Percentiles rank a stretch among this genome's conserved stretches.
Conservation (phyloP, 805 yeast genomes). For the Yarrowia divulgata region DNA sequence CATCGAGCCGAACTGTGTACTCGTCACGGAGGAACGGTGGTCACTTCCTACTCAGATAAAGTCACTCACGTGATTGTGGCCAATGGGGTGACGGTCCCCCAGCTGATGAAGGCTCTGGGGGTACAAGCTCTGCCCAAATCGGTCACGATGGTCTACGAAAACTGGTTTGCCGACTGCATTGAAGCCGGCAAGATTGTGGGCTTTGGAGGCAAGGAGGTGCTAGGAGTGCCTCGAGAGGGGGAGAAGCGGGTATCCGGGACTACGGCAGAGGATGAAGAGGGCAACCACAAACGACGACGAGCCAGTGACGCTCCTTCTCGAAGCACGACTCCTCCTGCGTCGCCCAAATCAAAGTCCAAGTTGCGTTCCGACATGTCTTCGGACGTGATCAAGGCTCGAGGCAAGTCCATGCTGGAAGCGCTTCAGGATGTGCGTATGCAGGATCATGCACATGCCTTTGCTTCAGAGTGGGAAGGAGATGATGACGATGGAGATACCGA, state of each 20-base stretch:
- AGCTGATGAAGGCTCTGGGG: conserved; percentile 10
- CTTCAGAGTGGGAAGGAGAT: conserved; percentile 10
- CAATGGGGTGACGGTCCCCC: conserved; percentile 1
- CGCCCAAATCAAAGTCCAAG: conserved; percentile 13
- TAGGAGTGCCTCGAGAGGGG: not conserved
- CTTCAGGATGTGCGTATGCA: conserved; percentile 17
- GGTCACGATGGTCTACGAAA: conserved; percentile 23
- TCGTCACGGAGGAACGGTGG: conserved; percentile 25
- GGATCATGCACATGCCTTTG: conserved; percentile 27
- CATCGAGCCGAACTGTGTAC: conserved; percentile 2
- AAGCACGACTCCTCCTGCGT: conserved; percentile 34
- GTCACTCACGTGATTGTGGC: conserved; percentile 17
- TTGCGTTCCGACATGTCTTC: conserved; percentile 9
- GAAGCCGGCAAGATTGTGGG: conserved; percentile 24
- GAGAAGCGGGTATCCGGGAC: not conserved
- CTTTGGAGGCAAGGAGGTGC: conserved; percentile 8
- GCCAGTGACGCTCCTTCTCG: not conserved
- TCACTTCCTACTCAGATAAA: not conserved
- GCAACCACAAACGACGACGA: not conserved
- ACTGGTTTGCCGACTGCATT: conserved; percentile 38
- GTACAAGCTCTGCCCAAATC: not conserved
- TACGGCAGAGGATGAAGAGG: not conserved
- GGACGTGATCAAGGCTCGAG: conserved; percentile 1
- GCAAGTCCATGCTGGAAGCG: conserved; percentile 34
- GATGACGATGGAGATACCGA: not conserved